A percentile compares a stretch with the other conserved stretches of the same genome.
phyloP scores from a whole-genome alignment of 2,329 filamentous ascomycete genomes.

The Ceratocystis ficicola region DNA sequence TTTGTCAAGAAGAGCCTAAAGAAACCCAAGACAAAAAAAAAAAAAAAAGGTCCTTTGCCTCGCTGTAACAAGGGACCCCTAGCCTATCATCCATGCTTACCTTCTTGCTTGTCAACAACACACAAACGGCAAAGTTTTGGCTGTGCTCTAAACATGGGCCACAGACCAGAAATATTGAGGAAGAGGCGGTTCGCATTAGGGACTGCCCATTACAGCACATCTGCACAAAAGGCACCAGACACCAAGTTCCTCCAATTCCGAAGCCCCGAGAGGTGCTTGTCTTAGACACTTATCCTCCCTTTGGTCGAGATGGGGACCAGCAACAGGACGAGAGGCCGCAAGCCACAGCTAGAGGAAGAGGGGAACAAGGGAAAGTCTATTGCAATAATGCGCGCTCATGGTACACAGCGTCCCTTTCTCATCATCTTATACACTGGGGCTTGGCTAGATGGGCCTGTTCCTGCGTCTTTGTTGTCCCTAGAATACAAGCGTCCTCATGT shows the following conservation, averaged over 20 bases:
- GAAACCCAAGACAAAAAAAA: too few relatives aligned
- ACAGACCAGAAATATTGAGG: too few relatives aligned
- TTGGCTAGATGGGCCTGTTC: not conserved
- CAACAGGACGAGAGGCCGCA: not conserved
- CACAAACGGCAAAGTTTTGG: too few relatives aligned
- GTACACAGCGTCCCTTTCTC: not conserved
- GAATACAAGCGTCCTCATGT: not conserved
- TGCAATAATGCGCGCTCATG: not conserved
- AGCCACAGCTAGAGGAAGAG: not conserved
- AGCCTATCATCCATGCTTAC: too few relatives aligned
- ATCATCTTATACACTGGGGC: not conserved
- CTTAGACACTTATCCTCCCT: not conserved
- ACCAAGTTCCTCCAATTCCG: not conserved
- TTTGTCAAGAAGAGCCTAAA: too few relatives aligned
- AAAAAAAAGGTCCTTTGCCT: too few relatives aligned
- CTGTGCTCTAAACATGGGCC: too few relatives aligned
- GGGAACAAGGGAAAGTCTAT: not conserved
- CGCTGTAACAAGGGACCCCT: too few relatives aligned
- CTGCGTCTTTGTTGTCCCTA: not conserved
- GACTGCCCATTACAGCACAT: not conserved
- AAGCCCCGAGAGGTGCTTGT: constrained; percentile 4
- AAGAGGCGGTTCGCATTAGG: not conserved
- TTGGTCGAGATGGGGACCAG: not conserved
- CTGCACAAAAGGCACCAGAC: not conserved
- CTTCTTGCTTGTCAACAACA: too few relatives aligned